phyloP scores from a whole-genome alignment of 2,329 filamentous ascomycete genomes.

The Clonostachys chloroleuca region DNA sequence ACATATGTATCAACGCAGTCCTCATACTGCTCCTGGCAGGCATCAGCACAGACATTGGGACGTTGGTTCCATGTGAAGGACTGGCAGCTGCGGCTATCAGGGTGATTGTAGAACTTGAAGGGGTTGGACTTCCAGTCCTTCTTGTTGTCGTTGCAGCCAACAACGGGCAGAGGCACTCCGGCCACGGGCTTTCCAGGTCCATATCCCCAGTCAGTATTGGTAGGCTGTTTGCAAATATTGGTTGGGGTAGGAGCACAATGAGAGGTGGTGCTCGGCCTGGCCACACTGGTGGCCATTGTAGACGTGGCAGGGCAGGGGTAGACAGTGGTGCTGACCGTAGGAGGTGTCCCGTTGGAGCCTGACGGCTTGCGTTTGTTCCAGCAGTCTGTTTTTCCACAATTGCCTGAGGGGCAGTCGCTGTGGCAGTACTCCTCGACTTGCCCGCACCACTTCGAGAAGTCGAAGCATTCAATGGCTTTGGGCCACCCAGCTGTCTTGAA shows the following conservation, averaged over 20 bases:
- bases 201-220: conserved; percentile 58
- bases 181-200: conserved; percentile 56
- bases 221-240: conserved; percentile 49
- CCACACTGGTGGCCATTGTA: conserved; percentile 16
- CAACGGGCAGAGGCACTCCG: conserved; percentile 43
- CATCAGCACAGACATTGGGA: conserved; percentile 40
- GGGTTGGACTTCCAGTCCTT: conserved; percentile 33
- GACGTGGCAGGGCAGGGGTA: conserved; percentile 20
- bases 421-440: conserved; percentile 38
- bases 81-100: conserved; percentile 34
- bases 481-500: conserved; percentile 47
- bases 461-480: conserved; percentile 41
- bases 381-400: conserved; percentile 37
- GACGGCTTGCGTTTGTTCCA: conserved; percentile 32
- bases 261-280: conserved; percentile 16
- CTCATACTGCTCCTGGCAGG: conserved; percentile 47
- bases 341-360: conserved; percentile 21
- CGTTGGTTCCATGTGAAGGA: conserved; percentile 32
- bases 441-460: conserved; percentile 45
- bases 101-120: conserved; percentile 48
- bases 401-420: conserved; percentile 22
- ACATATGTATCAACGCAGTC: conserved; percentile 43
- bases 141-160: conserved; percentile 49
- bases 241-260: conserved; percentile 40
- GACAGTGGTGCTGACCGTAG: conserved; percentile 16